Evolutionary conservation across 148 eudicot genomes (phyloP).

Genomic region (Fagopyrum esculentum): DNA sequence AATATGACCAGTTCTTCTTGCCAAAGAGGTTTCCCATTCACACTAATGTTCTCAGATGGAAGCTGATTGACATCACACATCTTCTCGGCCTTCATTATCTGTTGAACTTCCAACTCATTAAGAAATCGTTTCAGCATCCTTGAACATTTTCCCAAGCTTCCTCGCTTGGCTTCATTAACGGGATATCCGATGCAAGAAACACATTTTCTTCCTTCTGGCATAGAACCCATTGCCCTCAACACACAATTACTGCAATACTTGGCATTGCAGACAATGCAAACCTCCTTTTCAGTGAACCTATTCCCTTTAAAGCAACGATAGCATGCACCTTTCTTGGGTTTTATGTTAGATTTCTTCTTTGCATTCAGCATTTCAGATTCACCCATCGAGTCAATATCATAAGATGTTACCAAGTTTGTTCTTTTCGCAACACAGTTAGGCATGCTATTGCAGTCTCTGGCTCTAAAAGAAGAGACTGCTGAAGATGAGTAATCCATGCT

Average conservation of each 20-base stretch:
- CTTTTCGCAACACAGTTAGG: constrained; percentile 39
- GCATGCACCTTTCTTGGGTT: constrained; percentile 74
- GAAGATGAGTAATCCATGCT: constrained; percentile 82
- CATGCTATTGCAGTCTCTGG: constrained; percentile 56
- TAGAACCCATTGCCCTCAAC: constrained; percentile 98
- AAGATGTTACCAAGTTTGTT: constrained; percentile 48
- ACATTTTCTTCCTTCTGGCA: constrained; percentile 99
- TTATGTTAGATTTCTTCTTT: constrained; percentile 46
- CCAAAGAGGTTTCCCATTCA: constrained; percentile 81
- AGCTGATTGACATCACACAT: constrained; percentile 82
- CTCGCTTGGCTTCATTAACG: constrained; percentile 82
- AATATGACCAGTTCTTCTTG: constrained; percentile 69
- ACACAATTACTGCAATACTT: constrained; percentile 83
- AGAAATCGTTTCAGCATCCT: constrained; percentile 77
- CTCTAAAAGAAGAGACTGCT: constrained; percentile 57
- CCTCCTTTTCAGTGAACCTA: constrained; percentile 92
- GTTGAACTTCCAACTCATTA: constrained; percentile 80
- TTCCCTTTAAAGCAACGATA: constrained; percentile 83
- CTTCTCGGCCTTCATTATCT: constrained; percentile 93
- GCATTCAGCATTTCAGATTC: constrained; percentile 34
- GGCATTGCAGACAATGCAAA: constrained; percentile 89
- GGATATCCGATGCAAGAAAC: constrained; percentile 80
- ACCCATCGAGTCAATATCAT: constrained; percentile 58
- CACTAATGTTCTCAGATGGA: constrained; percentile 75
- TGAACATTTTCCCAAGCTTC: constrained; percentile 85